Evolutionary conservation across 257 asterid species (phyloP), one percentile per base, ranked within the genome.

Genomic region (Ehretia macrophylla): DNA sequence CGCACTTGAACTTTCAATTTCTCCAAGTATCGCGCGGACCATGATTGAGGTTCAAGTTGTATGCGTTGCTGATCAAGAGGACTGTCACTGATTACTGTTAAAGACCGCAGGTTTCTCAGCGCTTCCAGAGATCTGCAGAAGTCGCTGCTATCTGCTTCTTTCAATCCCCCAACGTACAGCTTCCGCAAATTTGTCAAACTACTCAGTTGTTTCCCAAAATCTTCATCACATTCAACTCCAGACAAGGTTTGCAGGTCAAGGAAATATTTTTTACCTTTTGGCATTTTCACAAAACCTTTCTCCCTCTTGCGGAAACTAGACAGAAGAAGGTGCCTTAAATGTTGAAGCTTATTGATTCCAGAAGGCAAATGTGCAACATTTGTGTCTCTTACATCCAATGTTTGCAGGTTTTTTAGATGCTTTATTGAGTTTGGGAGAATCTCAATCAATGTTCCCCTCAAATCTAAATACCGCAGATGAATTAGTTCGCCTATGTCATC

Each of bases 401-500:
- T 73, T 56, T 52, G 67, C 60, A 73, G 50, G 35, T 63, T 67
- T 1, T 45, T 56, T 17, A 73, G 67, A 4, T 64, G 55, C 35
- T 69, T 62, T 22, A 68, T 46, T 17, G 68, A 53, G 8, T 23
- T 14, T 0, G 83, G 83, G 32, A 82, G 83, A 72, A 76, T 60
- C 8, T 52, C 67, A 51, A 82, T 72, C 11, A 63, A 20, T 0
- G 85, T 79, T 48, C 67, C 70, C 21, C 79, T 71, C 21, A 79
- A 57, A 54, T 64, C 64, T 10, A 82, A 73, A 51, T 78, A 70
- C 66, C 68, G 76, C 14, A 81, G 45, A 21, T 78, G 72, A 72
- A 48, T 39, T 60, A 78, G 65, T n/a, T 60, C 51, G 46, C 58
- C 59, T 10, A 78, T 62, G 45, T 59, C 62, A 40, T 60, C 19